Evolutionary conservation across 495 filamentous ascomycete species (phyloP).

Genomic region (Achaetomiella virescens): DNA sequence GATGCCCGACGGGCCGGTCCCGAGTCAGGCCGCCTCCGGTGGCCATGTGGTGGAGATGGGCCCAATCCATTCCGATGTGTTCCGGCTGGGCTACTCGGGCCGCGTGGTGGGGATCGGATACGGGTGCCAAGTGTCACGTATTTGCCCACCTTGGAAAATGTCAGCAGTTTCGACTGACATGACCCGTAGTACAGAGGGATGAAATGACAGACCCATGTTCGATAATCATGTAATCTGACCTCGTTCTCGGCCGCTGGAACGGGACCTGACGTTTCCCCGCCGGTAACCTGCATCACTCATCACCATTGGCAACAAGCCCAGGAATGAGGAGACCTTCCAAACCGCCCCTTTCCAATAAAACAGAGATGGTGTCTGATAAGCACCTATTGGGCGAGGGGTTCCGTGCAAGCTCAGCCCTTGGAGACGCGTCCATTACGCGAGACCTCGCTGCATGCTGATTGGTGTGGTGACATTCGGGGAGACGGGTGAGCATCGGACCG

Average conservation of each 20-base stretch:
- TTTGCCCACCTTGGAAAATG: too few relatives aligned
- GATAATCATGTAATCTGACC: not conserved
- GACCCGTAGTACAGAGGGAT: not conserved
- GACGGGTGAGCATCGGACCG: not conserved
- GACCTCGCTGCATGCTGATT: not conserved
- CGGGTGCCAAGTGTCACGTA: not conserved
- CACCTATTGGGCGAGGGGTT: not conserved
- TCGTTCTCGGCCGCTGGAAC: constrained; percentile 1
- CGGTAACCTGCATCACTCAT: not conserved
- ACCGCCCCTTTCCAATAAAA: not conserved
- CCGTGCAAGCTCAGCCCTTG: not conserved
- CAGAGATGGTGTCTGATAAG: constrained; percentile 1
- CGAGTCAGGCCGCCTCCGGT: not conserved
- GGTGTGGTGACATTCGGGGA: not conserved
- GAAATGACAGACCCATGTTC: too few relatives aligned
- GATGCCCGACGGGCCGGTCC: not conserved
- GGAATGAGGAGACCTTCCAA: not conserved
- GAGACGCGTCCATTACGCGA: not conserved
- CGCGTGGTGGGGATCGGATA: not conserved
- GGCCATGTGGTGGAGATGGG: not conserved
- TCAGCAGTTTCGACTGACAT: too few relatives aligned
- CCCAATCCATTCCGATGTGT: not conserved
- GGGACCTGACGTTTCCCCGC: not conserved
- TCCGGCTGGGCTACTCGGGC: not conserved
- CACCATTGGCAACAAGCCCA: not conserved